phyloP scores from a whole-genome alignment of 2,329 filamentous ascomycete genomes.

The Colletotrichum liriopes region DNA sequence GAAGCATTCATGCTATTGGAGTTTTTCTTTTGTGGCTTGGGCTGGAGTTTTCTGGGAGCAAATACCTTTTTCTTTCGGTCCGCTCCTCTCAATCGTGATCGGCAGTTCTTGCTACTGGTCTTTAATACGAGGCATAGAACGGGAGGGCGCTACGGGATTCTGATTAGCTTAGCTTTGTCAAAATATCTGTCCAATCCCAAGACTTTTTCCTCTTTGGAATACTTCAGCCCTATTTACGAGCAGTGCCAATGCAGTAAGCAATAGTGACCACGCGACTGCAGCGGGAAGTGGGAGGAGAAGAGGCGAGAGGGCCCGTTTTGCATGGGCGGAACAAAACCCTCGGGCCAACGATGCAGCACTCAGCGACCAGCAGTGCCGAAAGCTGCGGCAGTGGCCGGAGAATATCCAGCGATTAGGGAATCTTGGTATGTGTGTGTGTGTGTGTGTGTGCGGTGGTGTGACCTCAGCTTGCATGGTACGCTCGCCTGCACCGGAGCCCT shows the following conservation, averaged over 20 bases:
- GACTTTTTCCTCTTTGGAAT: not conserved
- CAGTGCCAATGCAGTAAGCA: not conserved
- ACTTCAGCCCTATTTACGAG: not conserved
- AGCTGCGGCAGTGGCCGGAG: slow-evolving; percentile 8
- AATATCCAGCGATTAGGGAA: not conserved
- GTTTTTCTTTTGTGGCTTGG: slow-evolving; percentile 7
- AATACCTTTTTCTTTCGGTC: slow-evolving; percentile 3
- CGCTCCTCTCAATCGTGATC: not conserved
- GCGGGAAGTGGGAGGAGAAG: not conserved
- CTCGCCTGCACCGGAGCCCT: not conserved
- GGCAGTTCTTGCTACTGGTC: not conserved
- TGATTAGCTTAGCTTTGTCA: not conserved
- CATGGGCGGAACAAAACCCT: not conserved
- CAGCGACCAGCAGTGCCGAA: slow-evolving; percentile 8
- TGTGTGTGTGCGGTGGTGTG: not conserved
- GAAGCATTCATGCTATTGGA: slow-evolving; percentile 13
- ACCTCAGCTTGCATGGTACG: not conserved
- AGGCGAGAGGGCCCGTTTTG: not conserved
- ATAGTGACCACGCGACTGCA: not conserved
- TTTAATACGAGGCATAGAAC: not conserved
- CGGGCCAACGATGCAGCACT: not conserved
- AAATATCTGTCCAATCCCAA: not conserved
- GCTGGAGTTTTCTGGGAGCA: slow-evolving; percentile 1
- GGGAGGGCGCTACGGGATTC: not conserved
- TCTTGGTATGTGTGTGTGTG: not conserved